phyloP scores from a whole-genome alignment of 164 flowering plant genomes.

The Macadamia tetraphylla region DNA sequence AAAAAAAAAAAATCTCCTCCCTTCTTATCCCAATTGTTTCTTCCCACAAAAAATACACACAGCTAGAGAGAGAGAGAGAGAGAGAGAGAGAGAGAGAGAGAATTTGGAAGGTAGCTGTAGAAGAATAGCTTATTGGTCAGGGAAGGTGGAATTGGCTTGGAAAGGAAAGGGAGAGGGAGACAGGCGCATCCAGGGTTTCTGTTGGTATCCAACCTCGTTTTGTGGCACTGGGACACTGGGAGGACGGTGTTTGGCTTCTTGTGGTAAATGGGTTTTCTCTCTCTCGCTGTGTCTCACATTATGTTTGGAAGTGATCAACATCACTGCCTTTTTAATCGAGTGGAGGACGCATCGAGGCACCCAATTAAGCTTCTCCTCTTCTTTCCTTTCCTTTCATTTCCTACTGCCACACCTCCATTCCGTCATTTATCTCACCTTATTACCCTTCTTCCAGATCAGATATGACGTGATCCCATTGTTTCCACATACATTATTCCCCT shows the following conservation, averaged over 20 bases:
- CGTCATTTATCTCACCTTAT: background rate
- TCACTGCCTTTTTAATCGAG: slow-evolving; percentile 13
- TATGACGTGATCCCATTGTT: background rate
- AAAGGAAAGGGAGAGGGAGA: background rate
- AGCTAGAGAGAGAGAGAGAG: no score
- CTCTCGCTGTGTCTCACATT: background rate
- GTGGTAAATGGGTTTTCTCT: background rate
- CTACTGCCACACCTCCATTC: no score
- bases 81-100: no score
- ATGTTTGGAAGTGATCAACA: slow-evolving; percentile 8
- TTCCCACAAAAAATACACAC: background rate
- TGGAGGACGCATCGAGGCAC: slow-evolving; percentile 3
- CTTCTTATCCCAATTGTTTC: background rate
- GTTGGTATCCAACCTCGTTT: background rate
- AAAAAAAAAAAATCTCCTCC: no score
- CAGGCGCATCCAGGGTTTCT: background rate
- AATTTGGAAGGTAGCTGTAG: background rate
- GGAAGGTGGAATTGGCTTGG: background rate
- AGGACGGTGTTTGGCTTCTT: background rate
- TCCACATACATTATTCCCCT: background rate
- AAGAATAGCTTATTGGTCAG: background rate
- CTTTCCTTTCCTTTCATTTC: background rate
- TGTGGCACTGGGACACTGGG: background rate
- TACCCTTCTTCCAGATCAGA: background rate
- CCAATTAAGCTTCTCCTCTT: no score